Conservation (phyloP, 352 stramenopile genomes). For the Globisporangium viniferum region DNA sequence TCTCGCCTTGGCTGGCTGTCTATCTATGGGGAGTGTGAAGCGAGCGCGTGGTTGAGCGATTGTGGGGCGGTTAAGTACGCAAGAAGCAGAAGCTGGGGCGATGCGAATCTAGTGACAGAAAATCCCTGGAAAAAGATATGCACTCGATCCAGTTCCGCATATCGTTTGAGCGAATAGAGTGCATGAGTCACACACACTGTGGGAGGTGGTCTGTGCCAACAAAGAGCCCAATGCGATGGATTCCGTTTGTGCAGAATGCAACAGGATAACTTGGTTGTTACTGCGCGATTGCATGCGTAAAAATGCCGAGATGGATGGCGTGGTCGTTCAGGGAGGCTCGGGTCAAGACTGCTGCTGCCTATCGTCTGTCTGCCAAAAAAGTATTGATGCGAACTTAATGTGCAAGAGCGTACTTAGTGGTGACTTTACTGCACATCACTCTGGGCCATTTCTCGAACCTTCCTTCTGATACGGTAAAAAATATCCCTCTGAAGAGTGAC, state of each 20-base stretch:
- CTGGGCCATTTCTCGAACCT: slow-evolving; percentile 35
- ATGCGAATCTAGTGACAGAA: background rate
- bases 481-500: slow-evolving; percentile 10
- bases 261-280: background rate
- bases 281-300: background rate
- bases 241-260: background rate
- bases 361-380: background rate
- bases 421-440: background rate
- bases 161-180: background rate
- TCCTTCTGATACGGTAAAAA: slow-evolving; percentile 16
- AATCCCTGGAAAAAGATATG: slow-evolving; percentile 11
- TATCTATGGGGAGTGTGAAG: slow-evolving; percentile 9
- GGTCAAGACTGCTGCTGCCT: background rate
- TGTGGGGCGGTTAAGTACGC: background rate
- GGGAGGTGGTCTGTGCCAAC: too few relatives aligned
- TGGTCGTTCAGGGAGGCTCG: background rate
- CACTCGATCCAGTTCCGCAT: background rate
- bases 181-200: background rate
- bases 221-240: too few relatives aligned
- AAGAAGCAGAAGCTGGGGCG: background rate
- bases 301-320: background rate
- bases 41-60: slow-evolving; percentile 2
- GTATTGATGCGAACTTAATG: background rate
- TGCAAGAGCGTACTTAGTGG: background rate
- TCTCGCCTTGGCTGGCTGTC: slow-evolving; percentile 6